Base-by-base conservation (phyloP, 2,329 filamentous ascomycete species). In the Bipolaris zeicola region DNA sequence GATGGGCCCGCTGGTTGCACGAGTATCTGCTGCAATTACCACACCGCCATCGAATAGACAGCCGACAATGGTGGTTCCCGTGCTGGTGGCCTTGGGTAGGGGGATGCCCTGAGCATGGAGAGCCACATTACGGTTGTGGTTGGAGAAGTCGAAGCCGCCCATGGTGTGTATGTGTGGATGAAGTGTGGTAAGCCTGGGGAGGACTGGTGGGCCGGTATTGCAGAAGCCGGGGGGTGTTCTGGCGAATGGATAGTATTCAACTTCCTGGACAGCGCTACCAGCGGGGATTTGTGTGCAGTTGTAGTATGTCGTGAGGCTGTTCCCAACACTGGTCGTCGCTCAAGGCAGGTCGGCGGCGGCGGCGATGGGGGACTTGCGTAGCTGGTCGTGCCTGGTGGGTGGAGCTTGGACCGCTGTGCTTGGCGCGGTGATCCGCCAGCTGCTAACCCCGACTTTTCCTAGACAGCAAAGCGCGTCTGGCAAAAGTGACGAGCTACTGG, bases 101-200 rank as follows among this genome's bases (percentile, higher is more conserved):
- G 95, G 95, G 50, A 98, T 89, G 69, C 96, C 96, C 79, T 89
- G 88, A 71, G 94, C 92, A 78, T 98, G 94, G 68, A 99, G 87
- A 64, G 94, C 94, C 77, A 90, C 87, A 87, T 99, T 99, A 83
- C 95, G 92, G 86, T 96, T 96, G 87, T 98, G 95, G 85, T 99
- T 99, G 79, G 92, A 96, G 85, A 99, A 99, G 83, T 98, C 72
- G 70, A 74, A 74, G 68, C 72, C 72, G 72, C 91, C 89, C 95
- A 99, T 99, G 72, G 74, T 88, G 26, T 44, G 8, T 51, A 42
- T 48, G 44, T 26, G 39, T 6, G 42, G 24, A 36, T 50, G 24
- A 36, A 47, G 14, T 22, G 39, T 42, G 24, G 34, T 50, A 20
- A 14, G 13, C 36, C 39, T 46, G 44, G 16, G 22, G 33, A 38